Base-by-base conservation (phyloP, 1,284 basidiomycete genomes). In the Ustilago trichophora region DNA sequence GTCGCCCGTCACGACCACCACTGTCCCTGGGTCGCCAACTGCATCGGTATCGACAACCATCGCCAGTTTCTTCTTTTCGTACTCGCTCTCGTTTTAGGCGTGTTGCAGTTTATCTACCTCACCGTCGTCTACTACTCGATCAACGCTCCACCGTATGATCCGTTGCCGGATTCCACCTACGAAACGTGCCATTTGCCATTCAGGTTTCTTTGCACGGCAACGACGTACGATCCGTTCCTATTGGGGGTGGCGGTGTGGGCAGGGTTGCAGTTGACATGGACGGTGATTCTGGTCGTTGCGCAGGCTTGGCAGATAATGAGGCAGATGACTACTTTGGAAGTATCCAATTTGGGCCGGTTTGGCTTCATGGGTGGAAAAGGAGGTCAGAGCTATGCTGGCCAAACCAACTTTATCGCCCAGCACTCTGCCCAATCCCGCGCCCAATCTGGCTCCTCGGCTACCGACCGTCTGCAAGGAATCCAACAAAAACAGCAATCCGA, bases 11-110 rank as follows among this genome's bases (percentile, higher is more conserved):
- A 78, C 55, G 79, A 81, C 43, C 79, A 81, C 27, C 94, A 98
- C 78, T 98, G 95, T 77, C 96, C 96, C 8, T 99, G 95, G 95
- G 89, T 98, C n/a, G 96, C 93, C 91, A 98, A 98, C 83, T 98
- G 95, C 81, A 62, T 98, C 51, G 96, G 96, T 15, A 86, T 88
- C 45, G 89, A 91, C 67, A 98, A 98, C 77, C 95, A 98, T 76
- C 89, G 94, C 12, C 91, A 95, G 78, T 98, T 99, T 83, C 84
- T 98, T 26, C 81, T 93, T 9, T 98, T 98, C 76, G 89, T 99
- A 24, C 83, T 86, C 0, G 88, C 89, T 1, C 88, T 98, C 15
- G 91, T 97, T 26, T 72, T 88, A 16, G 93, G 92, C 3, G 89
- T 98, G 41, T 64, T 85, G 12, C 80, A 88, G 21, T 98, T 97